These are phyloP conservation scores for Tricholoma sp. DNA, from an alignment of 768 basidiomycete species.

Conservation along the genomic window DNA sequence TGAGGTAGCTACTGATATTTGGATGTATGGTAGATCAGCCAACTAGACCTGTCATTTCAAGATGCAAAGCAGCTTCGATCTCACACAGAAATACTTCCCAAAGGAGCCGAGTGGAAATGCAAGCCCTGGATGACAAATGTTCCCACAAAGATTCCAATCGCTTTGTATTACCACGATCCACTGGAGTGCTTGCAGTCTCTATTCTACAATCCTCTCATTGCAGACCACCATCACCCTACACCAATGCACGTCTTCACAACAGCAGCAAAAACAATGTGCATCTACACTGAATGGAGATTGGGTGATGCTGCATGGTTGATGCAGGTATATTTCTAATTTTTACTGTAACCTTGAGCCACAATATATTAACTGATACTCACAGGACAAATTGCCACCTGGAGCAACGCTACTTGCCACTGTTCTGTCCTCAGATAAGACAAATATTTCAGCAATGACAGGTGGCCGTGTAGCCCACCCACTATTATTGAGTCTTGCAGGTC, in stretches of 20 bases:
- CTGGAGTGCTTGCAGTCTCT: conserved; percentile 24
- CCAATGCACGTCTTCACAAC: conserved; percentile 10
- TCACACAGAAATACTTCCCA: background rate
- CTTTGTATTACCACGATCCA: background rate
- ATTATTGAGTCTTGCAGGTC: conserved; percentile 11
- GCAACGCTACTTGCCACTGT: conserved; percentile 13
- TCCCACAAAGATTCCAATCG: background rate
- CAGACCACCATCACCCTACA: conserved; percentile 18
- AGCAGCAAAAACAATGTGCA: conserved; percentile 5
- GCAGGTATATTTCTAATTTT: background rate
- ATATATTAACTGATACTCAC: background rate
- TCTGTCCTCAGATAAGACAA: conserved; percentile 17
- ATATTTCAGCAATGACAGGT: conserved; percentile 12
- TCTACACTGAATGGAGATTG: background rate
- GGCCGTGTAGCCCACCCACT: conserved; percentile 9
- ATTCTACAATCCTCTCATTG: conserved; percentile 18
- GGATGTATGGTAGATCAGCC: too few species aligned
- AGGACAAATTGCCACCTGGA: conserved; percentile 14
- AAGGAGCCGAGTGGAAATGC: too few species aligned
- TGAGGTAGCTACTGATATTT: too few species aligned
- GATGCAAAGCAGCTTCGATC: background rate
- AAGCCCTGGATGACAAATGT: background rate
- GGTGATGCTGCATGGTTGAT: background rate
- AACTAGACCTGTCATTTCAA: too few species aligned
- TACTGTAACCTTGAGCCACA: background rate